Percentiles rank a stretch among this genome's conserved stretches.
Evolutionary conservation across 345 rosid genomes (phyloP).

Genomic region (Reutealis trisperma): DNA sequence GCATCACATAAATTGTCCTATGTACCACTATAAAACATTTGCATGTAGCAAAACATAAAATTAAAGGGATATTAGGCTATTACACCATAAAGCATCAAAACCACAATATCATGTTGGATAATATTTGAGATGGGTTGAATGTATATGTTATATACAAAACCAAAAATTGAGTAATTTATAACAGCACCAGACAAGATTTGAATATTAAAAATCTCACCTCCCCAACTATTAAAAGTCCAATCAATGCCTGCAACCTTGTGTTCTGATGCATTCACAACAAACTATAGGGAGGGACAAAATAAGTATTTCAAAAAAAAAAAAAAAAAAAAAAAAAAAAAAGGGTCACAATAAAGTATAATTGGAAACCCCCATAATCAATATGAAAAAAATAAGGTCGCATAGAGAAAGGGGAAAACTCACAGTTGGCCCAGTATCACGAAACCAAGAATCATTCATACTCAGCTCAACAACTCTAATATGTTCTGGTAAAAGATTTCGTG

Average conservation of each 20-base stretch:
- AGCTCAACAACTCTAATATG: slow-evolving; percentile 81
- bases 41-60: background rate
- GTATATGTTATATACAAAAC: background rate
- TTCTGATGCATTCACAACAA: slow-evolving; percentile 50
- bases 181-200: background rate
- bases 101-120: background rate
- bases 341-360: background rate
- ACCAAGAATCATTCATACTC: slow-evolving; percentile 97
- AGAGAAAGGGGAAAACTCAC: slow-evolving; percentile 45
- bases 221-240: slow-evolving; percentile 91
- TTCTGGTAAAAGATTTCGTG: slow-evolving; percentile 68
- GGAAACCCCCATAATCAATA: no score
- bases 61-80: background rate
- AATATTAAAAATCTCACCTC: slow-evolving; percentile 53
- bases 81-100: background rate
- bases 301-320: background rate
- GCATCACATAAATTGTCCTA: background rate
- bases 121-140: background rate
- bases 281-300: slow-evolving; percentile 35
- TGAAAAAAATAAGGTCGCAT: no score
- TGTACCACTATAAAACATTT: background rate
- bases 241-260: slow-evolving; percentile 76
- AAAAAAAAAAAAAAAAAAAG: background rate
- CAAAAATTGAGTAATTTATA: background rate
- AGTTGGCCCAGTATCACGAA: slow-evolving; percentile 94